Base-by-base conservation (phyloP, 192 early-diverging fungal species). In the Backusella tuberculispora region DNA sequence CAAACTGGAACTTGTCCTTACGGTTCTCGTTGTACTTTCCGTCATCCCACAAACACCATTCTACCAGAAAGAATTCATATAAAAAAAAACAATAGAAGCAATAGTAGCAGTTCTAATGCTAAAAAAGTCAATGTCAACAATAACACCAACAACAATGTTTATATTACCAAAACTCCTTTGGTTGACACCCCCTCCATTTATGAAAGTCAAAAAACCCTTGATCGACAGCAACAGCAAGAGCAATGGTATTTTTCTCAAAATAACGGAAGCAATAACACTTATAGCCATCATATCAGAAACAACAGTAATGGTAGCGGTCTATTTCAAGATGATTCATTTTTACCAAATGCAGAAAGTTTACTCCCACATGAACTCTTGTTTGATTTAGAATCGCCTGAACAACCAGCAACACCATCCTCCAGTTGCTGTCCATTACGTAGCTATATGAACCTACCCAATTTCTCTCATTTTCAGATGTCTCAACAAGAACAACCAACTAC, bases 21-120 rank as follows among this genome's bases (percentile, higher is more conserved):
- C 80, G 95, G 96, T 21, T 90, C 88, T 70, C 94, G 97, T 19
- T 99, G 97, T 83, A 96, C 95, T 72, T 99, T 99, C 78, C 95
- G 96, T 47, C 96, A 98, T 72, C 53, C 21, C 24, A 60, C 21
- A 60, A 60, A 26, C 13, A 46, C 24, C 6, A 47, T 26, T 26
- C 15, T 46, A 14, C 26, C 10, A 45, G 68, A 46, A 21, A 69
- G 10, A 10, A 10, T 24, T 60, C 24, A 60, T 47, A 9, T 69
- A 47, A 37, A 66, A 40, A 69, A 46, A 45, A 69, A 45, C 21
- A 69, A 69, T 34, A 34, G 29, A 14, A 45, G 40, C 0, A 42
- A 69, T 15, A 45, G 15, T 60, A 19, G 26, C 26, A 21, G 9
- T 60, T 34, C 29, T 34, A 34, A 34, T 34, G 2, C 24, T 21